These are phyloP conservation scores for Cucurbita pepo DNA, from an alignment of 306 rosid genomes.

Conservation along the genomic window DNA sequence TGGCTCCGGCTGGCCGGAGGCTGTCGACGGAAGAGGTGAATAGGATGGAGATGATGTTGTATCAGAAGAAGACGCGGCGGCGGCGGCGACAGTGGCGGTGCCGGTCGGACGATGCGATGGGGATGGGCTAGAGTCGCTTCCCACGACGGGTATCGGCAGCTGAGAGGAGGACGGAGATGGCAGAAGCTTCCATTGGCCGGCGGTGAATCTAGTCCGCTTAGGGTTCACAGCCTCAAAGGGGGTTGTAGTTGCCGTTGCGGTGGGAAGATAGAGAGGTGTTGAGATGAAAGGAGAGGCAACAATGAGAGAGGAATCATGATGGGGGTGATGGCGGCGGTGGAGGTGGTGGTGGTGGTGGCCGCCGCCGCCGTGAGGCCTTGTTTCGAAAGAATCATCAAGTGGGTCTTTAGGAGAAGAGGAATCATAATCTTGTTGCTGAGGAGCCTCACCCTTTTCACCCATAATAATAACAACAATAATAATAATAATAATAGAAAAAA, in stretches of 20 bases:
- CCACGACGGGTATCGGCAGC: conserved; percentile 26
- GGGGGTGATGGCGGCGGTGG: not conserved
- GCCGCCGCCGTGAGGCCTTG: conserved; percentile 21
- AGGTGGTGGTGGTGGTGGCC: conserved; percentile 18
- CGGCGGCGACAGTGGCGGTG: not conserved
- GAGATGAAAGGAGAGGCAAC: not conserved
- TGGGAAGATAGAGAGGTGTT: not conserved
- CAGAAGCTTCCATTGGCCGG: conserved; percentile 84
- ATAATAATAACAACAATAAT: not conserved
- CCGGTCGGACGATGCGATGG: conserved; percentile 18
- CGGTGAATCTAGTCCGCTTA: conserved; percentile 47
- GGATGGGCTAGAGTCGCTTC: conserved; percentile 51
- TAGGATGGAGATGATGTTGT: conserved; percentile 60
- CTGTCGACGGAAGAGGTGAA: conserved; percentile 20
- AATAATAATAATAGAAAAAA: not conserved
- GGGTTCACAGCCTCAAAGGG: conserved; percentile 48
- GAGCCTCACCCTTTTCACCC: conserved; percentile 58
- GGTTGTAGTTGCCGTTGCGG: conserved; percentile 20
- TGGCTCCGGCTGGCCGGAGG: not conserved
- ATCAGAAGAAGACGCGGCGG: conserved; percentile 55
- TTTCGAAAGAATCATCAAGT: conserved; percentile 35
- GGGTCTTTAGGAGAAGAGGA: conserved; percentile 44
- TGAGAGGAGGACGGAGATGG: conserved; percentile 50
- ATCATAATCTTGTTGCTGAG: conserved; percentile 25
- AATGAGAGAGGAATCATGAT: conserved; percentile 13